phyloP scores from a whole-genome alignment of 768 basidiomycete genomes.

The Pleurotus eryngii region DNA sequence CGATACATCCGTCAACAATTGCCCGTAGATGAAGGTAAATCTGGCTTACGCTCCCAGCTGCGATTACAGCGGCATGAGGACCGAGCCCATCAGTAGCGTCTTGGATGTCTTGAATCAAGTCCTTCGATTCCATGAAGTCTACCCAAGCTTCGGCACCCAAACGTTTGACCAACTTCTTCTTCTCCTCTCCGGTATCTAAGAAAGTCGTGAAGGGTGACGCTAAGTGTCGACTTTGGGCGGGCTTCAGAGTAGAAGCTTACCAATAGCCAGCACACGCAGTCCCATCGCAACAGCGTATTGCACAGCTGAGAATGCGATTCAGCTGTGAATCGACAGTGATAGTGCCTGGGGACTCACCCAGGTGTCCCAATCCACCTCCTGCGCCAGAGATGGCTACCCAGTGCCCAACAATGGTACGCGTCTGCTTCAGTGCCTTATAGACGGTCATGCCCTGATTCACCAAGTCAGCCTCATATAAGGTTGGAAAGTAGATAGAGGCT shows the following conservation, averaged over 20 bases:
- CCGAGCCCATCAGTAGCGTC: constrained; percentile 63
- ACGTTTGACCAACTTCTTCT: constrained; percentile 52
- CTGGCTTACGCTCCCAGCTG: constrained; percentile 43
- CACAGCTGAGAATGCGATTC: constrained; percentile 38
- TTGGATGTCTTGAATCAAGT: constrained; percentile 60
- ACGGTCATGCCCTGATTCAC: constrained; percentile 66
- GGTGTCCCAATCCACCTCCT: constrained; percentile 77
- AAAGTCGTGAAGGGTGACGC: constrained; percentile 16
- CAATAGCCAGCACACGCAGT: constrained; percentile 56
- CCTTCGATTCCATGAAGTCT: constrained; percentile 65
- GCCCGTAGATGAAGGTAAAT: background rate
- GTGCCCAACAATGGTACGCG: constrained; percentile 56
- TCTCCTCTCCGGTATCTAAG: constrained; percentile 70
- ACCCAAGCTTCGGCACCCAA: constrained; percentile 68
- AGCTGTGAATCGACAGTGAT: background rate
- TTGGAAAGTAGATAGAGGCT: constrained; percentile 11
- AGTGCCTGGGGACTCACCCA: constrained; percentile 39
- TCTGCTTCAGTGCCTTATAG: constrained; percentile 74
- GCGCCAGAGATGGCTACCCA: constrained; percentile 75
- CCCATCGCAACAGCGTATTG: constrained; percentile 81
- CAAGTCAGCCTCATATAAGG: background rate
- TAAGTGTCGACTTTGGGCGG: background rate
- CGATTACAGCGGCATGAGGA: constrained; percentile 64
- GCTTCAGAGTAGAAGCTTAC: constrained; percentile 17
- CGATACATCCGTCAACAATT: background rate